These are phyloP conservation scores for Leishmania tropica DNA, from an alignment of 208 protist genomes.

Conservation along the genomic window DNA sequence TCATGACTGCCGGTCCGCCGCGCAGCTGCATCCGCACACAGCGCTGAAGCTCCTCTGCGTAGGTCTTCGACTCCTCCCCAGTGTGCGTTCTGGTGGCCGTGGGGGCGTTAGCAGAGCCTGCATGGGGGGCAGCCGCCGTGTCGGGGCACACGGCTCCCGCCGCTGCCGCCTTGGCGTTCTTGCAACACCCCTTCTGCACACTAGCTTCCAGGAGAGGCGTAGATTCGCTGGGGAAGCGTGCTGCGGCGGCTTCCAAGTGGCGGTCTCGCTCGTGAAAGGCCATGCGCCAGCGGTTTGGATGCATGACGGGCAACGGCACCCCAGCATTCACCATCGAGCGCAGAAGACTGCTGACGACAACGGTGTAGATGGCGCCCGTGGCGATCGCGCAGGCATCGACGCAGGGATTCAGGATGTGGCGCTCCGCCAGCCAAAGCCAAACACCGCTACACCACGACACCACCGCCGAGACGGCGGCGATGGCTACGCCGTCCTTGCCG, in stretches of 20 bases:
- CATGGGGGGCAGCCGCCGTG: neutral
- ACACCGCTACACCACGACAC: neutral
- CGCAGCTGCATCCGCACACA: constrained; percentile 21
- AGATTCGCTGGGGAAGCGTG: neutral
- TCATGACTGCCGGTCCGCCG: constrained; percentile 33
- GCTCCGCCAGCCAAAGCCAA: constrained; percentile 16
- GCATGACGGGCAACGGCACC: constrained; percentile 33
- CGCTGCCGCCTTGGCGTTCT: neutral
- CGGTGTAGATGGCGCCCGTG: constrained; percentile 32
- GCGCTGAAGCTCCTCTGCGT: constrained; percentile 22
- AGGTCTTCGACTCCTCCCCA: neutral
- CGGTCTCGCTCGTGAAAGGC: constrained; percentile 23
- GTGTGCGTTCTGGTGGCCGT: neutral
- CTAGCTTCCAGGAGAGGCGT: constrained; percentile 3
- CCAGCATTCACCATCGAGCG: constrained; percentile 41
- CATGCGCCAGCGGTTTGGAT: constrained; percentile 28
- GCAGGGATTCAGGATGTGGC: constrained; percentile 12
- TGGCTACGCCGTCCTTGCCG: constrained; percentile 4
- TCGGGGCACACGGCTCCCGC: neutral
- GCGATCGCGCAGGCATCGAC: constrained; percentile 17
- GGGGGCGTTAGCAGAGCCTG: neutral
- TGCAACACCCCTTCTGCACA: neutral
- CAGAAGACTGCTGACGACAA: constrained; percentile 37
- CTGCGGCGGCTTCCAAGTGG: neutral
- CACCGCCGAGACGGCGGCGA: neutral